These are phyloP conservation scores for Camptophora hylomeconis DNA, from an alignment of 2,329 filamentous ascomycete genomes.

Conservation along the genomic window DNA sequence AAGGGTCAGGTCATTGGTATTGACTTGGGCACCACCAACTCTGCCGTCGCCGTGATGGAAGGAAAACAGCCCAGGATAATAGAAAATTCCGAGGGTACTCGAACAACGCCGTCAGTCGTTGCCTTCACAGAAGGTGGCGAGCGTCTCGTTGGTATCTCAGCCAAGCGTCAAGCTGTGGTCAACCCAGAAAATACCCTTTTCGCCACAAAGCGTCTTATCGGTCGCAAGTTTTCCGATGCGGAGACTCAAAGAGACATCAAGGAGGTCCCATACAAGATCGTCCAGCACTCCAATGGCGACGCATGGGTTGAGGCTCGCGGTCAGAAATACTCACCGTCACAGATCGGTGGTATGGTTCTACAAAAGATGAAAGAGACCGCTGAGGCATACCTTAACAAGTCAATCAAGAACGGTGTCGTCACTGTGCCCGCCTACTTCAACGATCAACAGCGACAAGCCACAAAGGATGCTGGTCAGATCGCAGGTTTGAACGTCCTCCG, in stretches of 20 bases:
- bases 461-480: conserved; percentile 96
- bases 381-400: conserved; percentile 81
- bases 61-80: conserved; percentile 92
- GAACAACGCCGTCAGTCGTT: conserved; percentile 87
- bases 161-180: conserved; percentile 95
- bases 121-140: conserved; percentile 93
- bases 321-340: conserved; percentile 95
- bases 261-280: conserved; percentile 97
- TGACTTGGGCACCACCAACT: conserved; percentile 97
- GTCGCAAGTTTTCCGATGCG: conserved; percentile 84
- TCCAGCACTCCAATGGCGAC: conserved; percentile 91
- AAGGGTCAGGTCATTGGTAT: conserved; percentile 96
- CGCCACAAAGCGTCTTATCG: conserved; percentile 96
- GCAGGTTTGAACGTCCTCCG: conserved; percentile 90
- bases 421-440: conserved; percentile 98
- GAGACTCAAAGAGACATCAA: conserved; percentile 96
- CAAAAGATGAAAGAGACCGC: conserved; percentile 99
- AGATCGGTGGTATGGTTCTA: conserved; percentile 91
- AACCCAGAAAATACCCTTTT: conserved; percentile 98
- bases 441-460: conserved; percentile 93
- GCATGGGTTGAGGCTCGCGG: conserved; percentile 90
- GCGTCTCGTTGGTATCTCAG: conserved; percentile 89
- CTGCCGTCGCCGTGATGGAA: conserved; percentile 94
- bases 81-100: conserved; percentile 91
- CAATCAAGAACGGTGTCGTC: conserved; percentile 88